Base-by-base conservation (phyloP, 2,329 filamentous ascomycete species). In the Raffaelea albimanens region DNA sequence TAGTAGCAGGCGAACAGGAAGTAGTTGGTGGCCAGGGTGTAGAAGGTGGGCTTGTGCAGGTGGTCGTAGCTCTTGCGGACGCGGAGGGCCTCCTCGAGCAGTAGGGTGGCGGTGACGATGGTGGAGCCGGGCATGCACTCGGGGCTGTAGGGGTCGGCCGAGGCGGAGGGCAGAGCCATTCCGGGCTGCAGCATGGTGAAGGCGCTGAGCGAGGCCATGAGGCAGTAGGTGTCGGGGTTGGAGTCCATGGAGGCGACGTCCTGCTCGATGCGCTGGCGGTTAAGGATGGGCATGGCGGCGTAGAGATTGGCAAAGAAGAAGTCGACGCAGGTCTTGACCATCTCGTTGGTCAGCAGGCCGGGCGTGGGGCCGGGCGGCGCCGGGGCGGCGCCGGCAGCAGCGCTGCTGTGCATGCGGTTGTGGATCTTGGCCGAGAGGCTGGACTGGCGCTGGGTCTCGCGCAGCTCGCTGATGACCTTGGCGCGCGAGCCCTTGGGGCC, bases 1-100 rank as follows among this genome's bases (percentile, higher is more conserved):
- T 84, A 83, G 60, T 83, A 79, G 49, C 82, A 83, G 34, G 78
- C 83, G 56, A 87, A 89, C 22, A 91, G 62, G 61, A 91, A 89
- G 63, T 86, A 88, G 46, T 83, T 88, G n/a, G 83, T 87, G 50
- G 82, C 78, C 13, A 87, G 62, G 40, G 69, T 75, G 56, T 79
- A 78, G 50, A 76, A 61, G 9, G 69, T 76, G 8, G 79, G 72
- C 14, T 66, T 66, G 45, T 78, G 76, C 29, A 76, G 67, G 52
- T 80, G 78, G 50, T 83, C 79, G 53, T 73, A 76, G 20, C 75
- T 74, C 58, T 80, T 82, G 47, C 80, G 73, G 4, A 83, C 78
- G n/a, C 78, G 72, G 16, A 82, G 60, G 2, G 76, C 72, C 62
- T 89, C 85, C 43, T 85, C 79, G 53, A 88, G 68, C 43, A 89